These are phyloP conservation scores for Arabis hirsuta DNA, from an alignment of 345 rosid species.

Conservation along the genomic window DNA sequence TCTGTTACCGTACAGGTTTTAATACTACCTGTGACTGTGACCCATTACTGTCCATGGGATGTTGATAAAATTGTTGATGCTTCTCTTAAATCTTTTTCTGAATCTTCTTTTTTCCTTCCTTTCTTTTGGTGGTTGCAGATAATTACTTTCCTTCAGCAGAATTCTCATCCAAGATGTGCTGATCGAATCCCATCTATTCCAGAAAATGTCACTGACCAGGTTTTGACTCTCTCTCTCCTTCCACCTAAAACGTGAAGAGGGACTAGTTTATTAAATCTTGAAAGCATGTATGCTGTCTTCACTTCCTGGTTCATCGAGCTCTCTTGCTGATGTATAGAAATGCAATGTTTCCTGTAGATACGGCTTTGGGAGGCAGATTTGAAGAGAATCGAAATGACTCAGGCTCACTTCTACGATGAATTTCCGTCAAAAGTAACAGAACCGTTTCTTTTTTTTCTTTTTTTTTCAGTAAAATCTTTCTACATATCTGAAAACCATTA, in stretches of 20 bases:
- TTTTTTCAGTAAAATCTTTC: neutral
- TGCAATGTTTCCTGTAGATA: conserved; percentile 55
- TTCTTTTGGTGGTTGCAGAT: conserved; percentile 54
- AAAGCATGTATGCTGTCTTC: neutral
- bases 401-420: conserved; percentile 77
- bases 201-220: conserved; percentile 97
- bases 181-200: conserved; percentile 82
- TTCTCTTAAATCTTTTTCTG: conserved; percentile 1
- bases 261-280: conserved; percentile 17
- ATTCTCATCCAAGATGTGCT: conserved; percentile 90
- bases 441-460: conserved; percentile 2
- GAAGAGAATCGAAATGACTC: conserved; percentile 86
- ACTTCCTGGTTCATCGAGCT: neutral
- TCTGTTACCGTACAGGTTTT: conserved; percentile 7
- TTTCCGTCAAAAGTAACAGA: conserved; percentile 78
- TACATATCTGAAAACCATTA: neutral
- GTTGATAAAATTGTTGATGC: conserved; percentile 14
- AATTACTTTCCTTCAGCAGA: conserved; percentile 83
- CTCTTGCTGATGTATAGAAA: conserved; percentile 7
- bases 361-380: conserved; percentile 96
- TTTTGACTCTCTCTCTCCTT: conserved; percentile 38
- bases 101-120: conserved; percentile 3
- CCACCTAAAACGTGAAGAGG: conserved; percentile 13
- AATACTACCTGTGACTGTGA: neutral
- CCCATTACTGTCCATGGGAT: conserved; percentile 15